Evolutionary conservation across 768 basidiomycete species (phyloP).

Genomic region (Rhizopogon rudus): DNA sequence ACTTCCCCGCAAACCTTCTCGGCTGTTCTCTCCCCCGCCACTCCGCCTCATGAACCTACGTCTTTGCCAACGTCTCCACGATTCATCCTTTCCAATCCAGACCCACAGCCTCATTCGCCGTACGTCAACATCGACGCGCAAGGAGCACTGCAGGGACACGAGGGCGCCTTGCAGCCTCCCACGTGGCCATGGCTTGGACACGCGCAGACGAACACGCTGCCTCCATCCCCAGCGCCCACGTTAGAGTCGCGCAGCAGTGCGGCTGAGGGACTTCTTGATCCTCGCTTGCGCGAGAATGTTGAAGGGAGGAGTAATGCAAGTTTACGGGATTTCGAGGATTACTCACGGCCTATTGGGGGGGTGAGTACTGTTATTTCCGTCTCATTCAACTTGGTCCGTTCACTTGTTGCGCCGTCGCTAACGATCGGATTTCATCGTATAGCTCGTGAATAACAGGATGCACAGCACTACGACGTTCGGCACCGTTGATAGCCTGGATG

Average conservation of each 20-base stretch:
- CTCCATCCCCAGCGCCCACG: slow-evolving; percentile 17
- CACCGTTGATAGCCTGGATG: slow-evolving; percentile 20
- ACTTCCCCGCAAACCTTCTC: background rate
- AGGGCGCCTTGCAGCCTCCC: background rate
- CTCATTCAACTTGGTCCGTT: background rate
- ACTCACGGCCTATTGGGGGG: slow-evolving; percentile 27
- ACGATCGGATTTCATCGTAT: background rate
- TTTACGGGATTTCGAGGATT: slow-evolving; percentile 28
- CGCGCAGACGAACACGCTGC: background rate
- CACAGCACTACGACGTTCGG: slow-evolving; percentile 28
- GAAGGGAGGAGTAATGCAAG: slow-evolving; percentile 22
- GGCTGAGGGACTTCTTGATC: slow-evolving; percentile 26
- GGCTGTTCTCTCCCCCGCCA: background rate
- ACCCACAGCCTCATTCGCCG: slow-evolving; percentile 18
- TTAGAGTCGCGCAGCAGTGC: slow-evolving; percentile 15
- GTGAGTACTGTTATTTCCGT: slow-evolving; percentile 10
- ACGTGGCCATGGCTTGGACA: background rate
- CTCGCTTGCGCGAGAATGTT: slow-evolving; percentile 14
- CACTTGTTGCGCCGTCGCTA: background rate
- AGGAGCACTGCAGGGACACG: background rate
- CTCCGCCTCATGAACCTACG: slow-evolving; percentile 11
- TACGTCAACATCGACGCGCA: slow-evolving; percentile 4
- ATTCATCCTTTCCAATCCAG: slow-evolving; percentile 28
- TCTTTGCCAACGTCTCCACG: slow-evolving; percentile 13
- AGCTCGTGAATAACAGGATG: slow-evolving; percentile 26